Conservation (phyloP, 257 asterid genomes). For the Fraxinus pennsylvanica region DNA sequence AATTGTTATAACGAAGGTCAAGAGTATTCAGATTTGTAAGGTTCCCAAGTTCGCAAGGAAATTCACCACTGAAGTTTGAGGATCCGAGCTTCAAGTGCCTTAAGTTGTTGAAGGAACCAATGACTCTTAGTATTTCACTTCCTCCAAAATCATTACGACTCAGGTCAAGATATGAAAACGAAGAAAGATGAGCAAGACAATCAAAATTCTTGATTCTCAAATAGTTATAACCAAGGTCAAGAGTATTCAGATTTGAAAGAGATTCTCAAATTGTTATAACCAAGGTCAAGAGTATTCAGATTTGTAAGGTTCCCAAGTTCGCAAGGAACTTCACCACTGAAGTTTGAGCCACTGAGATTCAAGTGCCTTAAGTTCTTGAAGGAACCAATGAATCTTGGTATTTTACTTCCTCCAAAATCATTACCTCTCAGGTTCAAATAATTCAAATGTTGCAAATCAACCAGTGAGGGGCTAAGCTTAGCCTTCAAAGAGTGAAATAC, state of each 20-base stretch:
- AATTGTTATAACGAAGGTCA: not conserved
- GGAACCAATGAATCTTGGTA: slow-evolving; percentile 14
- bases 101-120: slow-evolving; percentile 2
- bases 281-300: slow-evolving; percentile 8
- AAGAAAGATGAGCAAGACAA: too few species aligned
- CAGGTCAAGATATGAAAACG: too few species aligned
- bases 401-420: not conserved
- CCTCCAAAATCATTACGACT: not conserved
- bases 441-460: too few species aligned
- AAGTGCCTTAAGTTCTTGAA: not conserved
- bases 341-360: not conserved
- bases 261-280: not conserved
- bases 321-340: slow-evolving; percentile 7
- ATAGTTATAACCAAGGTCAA: not conserved
- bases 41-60: slow-evolving; percentile 20
- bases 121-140: not conserved
- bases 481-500: too few species aligned
- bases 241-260: slow-evolving; percentile 8
- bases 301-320: slow-evolving; percentile 21
- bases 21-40: slow-evolving; percentile 15
- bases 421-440: too few species aligned
- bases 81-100: not conserved
- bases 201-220: not conserved
- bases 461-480: too few species aligned
- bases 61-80: not conserved